Percentiles rank a stretch among this genome's conserved stretches.
Evolutionary conservation across 306 rosid genomes (phyloP).

Genomic region (Malus sylvestris): DNA sequence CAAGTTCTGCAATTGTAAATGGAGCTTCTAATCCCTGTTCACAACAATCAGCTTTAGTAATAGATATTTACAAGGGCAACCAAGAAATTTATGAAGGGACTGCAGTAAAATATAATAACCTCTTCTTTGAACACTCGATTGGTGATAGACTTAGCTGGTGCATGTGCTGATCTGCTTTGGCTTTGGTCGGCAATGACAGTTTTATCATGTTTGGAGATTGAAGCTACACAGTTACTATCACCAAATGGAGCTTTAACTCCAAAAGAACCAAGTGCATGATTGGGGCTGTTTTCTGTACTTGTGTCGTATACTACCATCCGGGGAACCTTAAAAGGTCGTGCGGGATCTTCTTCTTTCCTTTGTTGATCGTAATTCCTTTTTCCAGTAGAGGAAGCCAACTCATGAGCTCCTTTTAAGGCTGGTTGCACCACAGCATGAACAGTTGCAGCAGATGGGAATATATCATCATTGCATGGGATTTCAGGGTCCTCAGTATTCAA

Average conservation of each 20-base stretch:
- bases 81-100: constrained; percentile 6
- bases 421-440: constrained; percentile 13
- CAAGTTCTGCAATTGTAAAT: constrained; percentile 24
- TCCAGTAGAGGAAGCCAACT: constrained; percentile 15
- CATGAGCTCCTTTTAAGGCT: constrained; percentile 20
- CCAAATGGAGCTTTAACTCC: constrained; percentile 28
- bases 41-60: constrained; percentile 28
- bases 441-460: not conserved
- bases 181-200: constrained; percentile 17
- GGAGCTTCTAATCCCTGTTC: constrained; percentile 43
- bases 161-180: constrained; percentile 30
- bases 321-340: constrained; percentile 16
- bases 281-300: constrained; percentile 20
- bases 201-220: constrained; percentile 38
- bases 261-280: constrained; percentile 24
- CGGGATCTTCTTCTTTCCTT: constrained; percentile 30
- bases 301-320: constrained; percentile 20
- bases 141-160: constrained; percentile 28
- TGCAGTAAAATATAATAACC: constrained; percentile 34
- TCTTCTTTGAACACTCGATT: constrained; percentile 35
- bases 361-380: constrained; percentile 22
- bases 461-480: constrained; percentile 46
- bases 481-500: constrained; percentile 62
- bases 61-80: constrained; percentile 1
- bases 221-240: constrained; percentile 24